These are phyloP conservation scores for Atkinsonella hypoxylon DNA, from an alignment of 2,329 filamentous ascomycete genomes.

Conservation along the genomic window DNA sequence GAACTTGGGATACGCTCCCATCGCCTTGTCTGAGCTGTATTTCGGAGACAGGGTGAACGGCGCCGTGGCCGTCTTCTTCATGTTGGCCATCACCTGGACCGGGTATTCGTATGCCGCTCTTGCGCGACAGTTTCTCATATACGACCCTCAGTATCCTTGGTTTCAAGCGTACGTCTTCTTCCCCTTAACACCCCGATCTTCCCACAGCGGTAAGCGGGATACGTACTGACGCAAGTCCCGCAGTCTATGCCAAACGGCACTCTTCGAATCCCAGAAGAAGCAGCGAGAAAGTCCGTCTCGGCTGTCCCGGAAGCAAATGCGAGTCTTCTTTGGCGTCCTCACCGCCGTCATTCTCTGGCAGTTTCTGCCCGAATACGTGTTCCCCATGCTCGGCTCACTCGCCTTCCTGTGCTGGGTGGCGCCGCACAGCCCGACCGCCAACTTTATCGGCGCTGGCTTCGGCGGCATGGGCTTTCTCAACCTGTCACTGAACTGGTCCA, in stretches of 20 bases:
- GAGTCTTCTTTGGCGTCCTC: slow-evolving; percentile 42
- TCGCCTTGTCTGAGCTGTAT: slow-evolving; percentile 43
- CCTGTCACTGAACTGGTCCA: slow-evolving; percentile 48
- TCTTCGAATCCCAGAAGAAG: slow-evolving; percentile 45
- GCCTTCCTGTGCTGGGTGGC: slow-evolving; percentile 54
- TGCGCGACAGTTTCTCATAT: slow-evolving; percentile 43
- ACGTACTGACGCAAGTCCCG: not conserved
- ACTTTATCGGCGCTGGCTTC: slow-evolving; percentile 49
- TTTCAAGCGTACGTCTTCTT: slow-evolving; percentile 25
- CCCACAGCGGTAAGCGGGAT: too few relatives aligned
- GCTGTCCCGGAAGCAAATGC: slow-evolving; percentile 39
- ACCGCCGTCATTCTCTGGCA: slow-evolving; percentile 46
- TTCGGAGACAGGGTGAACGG: slow-evolving; percentile 40
- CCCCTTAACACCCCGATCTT: not conserved
- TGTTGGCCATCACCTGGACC: slow-evolving; percentile 43
- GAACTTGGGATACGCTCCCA: slow-evolving; percentile 37
- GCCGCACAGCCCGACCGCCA: slow-evolving; percentile 42
- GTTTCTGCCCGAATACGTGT: slow-evolving; percentile 48
- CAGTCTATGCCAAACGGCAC: slow-evolving; percentile 38
- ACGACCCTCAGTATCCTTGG: slow-evolving; percentile 35
- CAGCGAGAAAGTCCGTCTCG: slow-evolving; percentile 37
- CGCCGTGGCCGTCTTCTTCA: slow-evolving; percentile 45
- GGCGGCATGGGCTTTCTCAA: slow-evolving; percentile 52
- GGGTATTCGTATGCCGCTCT: slow-evolving; percentile 48
- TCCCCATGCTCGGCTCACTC: slow-evolving; percentile 46